Conservation (phyloP, 345 rosid genomes). For the Eucalyptus brandiana region DNA sequence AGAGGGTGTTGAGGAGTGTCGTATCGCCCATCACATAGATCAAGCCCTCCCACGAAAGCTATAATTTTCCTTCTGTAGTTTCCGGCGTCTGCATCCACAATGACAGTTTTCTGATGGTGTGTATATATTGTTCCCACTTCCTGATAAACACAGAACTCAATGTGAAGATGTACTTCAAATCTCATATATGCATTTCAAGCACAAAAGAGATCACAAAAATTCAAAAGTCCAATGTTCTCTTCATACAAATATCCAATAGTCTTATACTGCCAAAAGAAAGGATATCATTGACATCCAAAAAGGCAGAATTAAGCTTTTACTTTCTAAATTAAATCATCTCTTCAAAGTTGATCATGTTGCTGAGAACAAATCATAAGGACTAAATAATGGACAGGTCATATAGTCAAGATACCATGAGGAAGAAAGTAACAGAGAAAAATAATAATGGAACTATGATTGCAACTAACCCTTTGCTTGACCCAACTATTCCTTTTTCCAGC, state of each 20-base stretch:
- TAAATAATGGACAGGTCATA: not conserved
- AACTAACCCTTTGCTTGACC: constrained; percentile 69
- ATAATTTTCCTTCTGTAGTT: constrained; percentile 58
- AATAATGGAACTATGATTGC: not conserved
- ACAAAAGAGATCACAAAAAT: not conserved
- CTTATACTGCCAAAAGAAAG: not conserved
- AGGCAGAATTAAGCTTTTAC: not conserved
- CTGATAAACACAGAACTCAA: constrained; percentile 11
- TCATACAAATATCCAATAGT: not conserved
- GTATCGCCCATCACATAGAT: constrained; percentile 89
- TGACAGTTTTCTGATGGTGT: constrained; percentile 92
- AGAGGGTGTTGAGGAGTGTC: constrained; percentile 81
- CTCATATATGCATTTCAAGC: not conserved
- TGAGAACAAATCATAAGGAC: not conserved
- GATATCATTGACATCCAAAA: not conserved
- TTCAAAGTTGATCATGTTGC: not conserved
- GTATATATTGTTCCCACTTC: constrained; percentile 92
- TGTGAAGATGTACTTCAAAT: not conserved
- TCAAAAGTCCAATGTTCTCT: not conserved
- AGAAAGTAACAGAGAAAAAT: not conserved
- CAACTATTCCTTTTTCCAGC: constrained; percentile 96
- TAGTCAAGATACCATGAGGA: not conserved
- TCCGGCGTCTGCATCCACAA: constrained; percentile 92
- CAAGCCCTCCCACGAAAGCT: constrained; percentile 96
- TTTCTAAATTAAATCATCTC: not conserved